A percentile compares a stretch with the other conserved stretches of the same genome.
These are phyloP conservation scores for Podospora anserina DNA, from an alignment of 495 filamentous ascomycete genomes.

Conservation along the genomic window DNA sequence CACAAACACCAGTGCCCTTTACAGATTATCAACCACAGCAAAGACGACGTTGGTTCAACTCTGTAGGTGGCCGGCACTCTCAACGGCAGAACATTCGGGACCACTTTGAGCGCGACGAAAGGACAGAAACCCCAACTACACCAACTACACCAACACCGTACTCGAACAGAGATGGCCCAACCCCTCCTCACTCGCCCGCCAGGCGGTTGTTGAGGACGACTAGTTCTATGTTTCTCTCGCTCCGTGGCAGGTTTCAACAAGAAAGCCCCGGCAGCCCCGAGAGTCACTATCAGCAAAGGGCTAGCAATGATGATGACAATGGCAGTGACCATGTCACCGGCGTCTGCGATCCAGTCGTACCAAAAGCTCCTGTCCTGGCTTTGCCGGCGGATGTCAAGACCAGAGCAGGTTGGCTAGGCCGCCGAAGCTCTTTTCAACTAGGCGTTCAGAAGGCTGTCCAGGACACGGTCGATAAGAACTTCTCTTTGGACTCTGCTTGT, in stretches of 20 bases:
- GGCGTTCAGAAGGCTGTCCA: slow-evolving; percentile 6
- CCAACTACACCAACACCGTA: background rate
- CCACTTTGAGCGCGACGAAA: background rate
- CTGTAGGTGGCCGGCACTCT: background rate
- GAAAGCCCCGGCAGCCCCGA: background rate
- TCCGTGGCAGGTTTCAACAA: background rate
- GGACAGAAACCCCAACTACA: background rate
- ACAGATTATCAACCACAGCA: background rate
- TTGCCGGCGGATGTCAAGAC: background rate
- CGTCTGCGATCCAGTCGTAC: background rate
- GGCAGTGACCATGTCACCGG: background rate
- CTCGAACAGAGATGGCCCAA: background rate
- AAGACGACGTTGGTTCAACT: slow-evolving; percentile 1
- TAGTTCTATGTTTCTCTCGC: background rate
- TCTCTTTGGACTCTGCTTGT: background rate
- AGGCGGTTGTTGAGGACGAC: background rate
- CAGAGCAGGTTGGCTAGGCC: background rate
- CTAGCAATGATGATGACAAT: background rate
- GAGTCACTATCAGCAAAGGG: background rate
- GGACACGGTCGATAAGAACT: slow-evolving; percentile 2
- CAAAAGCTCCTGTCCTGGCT: background rate
- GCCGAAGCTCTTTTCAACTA: slow-evolving; percentile 6
- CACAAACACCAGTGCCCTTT: background rate
- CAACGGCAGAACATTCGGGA: background rate
- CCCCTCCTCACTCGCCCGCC: background rate